phyloP scores from a whole-genome alignment of 1,139 yeast genomes.

The Pichia sp. region DNA sequence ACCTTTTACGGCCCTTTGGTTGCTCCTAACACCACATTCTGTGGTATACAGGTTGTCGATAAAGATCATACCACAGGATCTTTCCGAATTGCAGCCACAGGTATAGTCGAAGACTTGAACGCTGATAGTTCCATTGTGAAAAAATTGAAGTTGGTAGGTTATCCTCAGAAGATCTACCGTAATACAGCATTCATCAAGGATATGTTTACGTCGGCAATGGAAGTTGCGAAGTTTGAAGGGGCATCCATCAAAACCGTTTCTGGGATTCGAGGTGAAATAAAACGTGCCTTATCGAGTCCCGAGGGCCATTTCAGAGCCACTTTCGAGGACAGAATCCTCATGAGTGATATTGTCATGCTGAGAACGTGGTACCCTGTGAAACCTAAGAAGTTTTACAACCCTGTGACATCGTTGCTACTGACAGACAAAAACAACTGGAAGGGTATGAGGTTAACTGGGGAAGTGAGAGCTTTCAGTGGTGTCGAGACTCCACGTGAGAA shows the following conservation, averaged over 20 bases:
- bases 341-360: slow-evolving; percentile 84
- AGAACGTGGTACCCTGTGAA: slow-evolving; percentile 97
- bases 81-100: slow-evolving; percentile 97
- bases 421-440: slow-evolving; percentile 81
- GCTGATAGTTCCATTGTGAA: slow-evolving; percentile 88
- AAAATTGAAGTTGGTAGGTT: slow-evolving; percentile 90
- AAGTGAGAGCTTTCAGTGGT: slow-evolving; percentile 74
- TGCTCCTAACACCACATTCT: slow-evolving; percentile 95
- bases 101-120: slow-evolving; percentile 90
- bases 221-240: slow-evolving; percentile 97
- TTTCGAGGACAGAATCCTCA: slow-evolving; percentile 88
- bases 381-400: slow-evolving; percentile 88
- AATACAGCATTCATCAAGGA: slow-evolving; percentile 97
- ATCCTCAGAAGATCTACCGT: slow-evolving; percentile 88
- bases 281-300: slow-evolving; percentile 88
- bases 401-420: slow-evolving; percentile 84
- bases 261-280: slow-evolving; percentile 96
- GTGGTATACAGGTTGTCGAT: slow-evolving; percentile 89
- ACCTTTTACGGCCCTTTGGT: slow-evolving; percentile 96
- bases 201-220: slow-evolving; percentile 89
- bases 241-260: slow-evolving; percentile 95
- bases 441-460: slow-evolving; percentile 95
- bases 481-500: slow-evolving; percentile 51
- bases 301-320: slow-evolving; percentile 99
- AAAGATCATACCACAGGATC: slow-evolving; percentile 80